phyloP scores from a whole-genome alignment of 441 rosid genomes.

The Populus trichocarpa region DNA sequence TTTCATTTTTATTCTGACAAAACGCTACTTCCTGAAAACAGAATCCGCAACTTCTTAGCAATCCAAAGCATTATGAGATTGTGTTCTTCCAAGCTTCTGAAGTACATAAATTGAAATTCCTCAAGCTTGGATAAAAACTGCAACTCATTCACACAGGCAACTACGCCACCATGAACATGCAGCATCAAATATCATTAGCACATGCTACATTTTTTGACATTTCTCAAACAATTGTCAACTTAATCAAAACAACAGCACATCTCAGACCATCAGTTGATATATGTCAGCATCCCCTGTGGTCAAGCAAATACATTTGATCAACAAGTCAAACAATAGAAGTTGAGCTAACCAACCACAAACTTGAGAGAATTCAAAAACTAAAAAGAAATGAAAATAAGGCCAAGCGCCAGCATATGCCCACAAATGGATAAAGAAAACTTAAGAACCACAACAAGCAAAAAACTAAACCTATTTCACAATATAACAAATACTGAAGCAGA shows the following conservation, averaged over 20 bases:
- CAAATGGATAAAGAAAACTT: not conserved
- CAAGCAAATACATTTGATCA: not conserved
- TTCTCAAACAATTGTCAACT: not conserved
- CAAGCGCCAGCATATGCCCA: not conserved
- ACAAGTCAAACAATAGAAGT: not conserved
- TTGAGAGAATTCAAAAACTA: not conserved
- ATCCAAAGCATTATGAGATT: not conserved
- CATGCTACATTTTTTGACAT: not conserved
- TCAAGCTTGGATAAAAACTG: not conserved
- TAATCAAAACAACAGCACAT: not conserved
- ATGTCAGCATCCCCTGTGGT: not conserved
- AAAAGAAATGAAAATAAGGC: not conserved
- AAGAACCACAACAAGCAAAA: not conserved
- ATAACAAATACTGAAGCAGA: not conserved
- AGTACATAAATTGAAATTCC: not conserved
- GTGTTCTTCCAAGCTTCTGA: not conserved
- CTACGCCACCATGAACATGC: not conserved
- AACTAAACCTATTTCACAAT: not conserved
- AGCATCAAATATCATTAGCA: not conserved
- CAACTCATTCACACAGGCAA: not conserved
- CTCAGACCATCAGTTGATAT: not conserved
- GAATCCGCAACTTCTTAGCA: not conserved
- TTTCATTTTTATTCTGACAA: not conserved
- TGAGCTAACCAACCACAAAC: not conserved
- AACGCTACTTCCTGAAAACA: not conserved